Base-by-base conservation (phyloP, 306 rosid species). In the Gastrolobium villosum region DNA sequence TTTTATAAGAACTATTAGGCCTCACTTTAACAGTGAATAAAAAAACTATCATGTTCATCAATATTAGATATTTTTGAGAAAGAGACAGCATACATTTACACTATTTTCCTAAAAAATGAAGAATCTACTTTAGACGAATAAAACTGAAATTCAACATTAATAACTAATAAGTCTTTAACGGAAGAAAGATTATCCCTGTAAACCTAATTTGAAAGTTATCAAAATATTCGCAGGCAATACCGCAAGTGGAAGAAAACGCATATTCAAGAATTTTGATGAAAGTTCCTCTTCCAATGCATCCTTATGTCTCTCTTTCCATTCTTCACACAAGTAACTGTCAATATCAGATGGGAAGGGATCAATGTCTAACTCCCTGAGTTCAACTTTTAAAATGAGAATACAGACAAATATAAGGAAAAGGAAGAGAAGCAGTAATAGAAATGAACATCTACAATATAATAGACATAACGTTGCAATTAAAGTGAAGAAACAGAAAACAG, bases 241-340 rank as follows among this genome's bases (percentile, higher is more conserved):
- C 97, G 86, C 90, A 26, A 94, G 93, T 26, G 90, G 84, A 82
- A 94, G 89, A 78, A 94, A 94, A 70, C 96, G 93, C 88, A 92
- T 85, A 81, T 89, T 86, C 9, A 79, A 82, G 78, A 94, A 94
- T 76, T 74, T 89, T 56, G 89, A 80, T 10, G 92, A 86, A 60
- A 87, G 75, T 40, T 66, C 82, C 46, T 91, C 98, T 65, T 87
- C 89, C 30, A 62, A 55, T 56, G 89, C 53, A 84, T 86, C 94
- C 83, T 81, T 86, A 46, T 82, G 90, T 71, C 91, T 90, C 84
- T 94, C 98, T 84, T 90, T 94, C 98, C 98, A 92, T 83, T 94
- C 98, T 88, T 94, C 96, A 89, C 89, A 88, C 86, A 94, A 83
- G 81, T 94, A 94, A 84, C 98, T 94, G 87, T 32, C 67, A 82